These are phyloP conservation scores for Aspergillus indologenus DNA, from an alignment of 495 filamentous ascomycete species.

Conservation along the genomic window DNA sequence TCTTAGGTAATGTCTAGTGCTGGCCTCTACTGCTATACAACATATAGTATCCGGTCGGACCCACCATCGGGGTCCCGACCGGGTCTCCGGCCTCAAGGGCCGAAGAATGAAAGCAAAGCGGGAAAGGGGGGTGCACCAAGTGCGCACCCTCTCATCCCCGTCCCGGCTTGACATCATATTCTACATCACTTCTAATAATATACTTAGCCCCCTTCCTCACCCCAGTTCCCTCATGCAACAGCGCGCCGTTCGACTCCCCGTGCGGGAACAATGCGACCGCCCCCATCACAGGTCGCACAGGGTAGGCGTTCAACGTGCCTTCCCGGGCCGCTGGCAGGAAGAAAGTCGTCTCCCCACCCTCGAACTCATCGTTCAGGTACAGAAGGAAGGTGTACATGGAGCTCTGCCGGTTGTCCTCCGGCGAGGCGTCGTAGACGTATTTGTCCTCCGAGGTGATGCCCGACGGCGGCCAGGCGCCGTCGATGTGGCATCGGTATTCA, in stretches of 20 bases:
- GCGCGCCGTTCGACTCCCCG: slow-evolving; percentile 37
- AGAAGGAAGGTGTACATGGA: slow-evolving; percentile 43
- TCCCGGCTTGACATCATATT: slow-evolving; percentile 39
- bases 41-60: too few relatives aligned
- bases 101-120: too few relatives aligned
- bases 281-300: slow-evolving; percentile 40
- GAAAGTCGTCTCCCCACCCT: slow-evolving; percentile 41
- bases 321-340: slow-evolving; percentile 36
- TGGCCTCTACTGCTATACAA: too few relatives aligned
- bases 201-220: slow-evolving; percentile 40
- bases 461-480: slow-evolving; percentile 40
- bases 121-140: too few relatives aligned
- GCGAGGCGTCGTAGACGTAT: slow-evolving; percentile 39
- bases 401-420: slow-evolving; percentile 33
- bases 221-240: slow-evolving; percentile 40
- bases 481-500: slow-evolving; percentile 40
- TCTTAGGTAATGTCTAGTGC: too few relatives aligned
- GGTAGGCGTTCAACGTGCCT: slow-evolving; percentile 38
- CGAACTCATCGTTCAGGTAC: slow-evolving; percentile 41
- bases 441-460: slow-evolving; percentile 34
- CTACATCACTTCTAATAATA: slow-evolving; percentile 40
- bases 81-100: background rate
- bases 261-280: slow-evolving; percentile 40
- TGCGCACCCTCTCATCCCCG: too few relatives aligned
- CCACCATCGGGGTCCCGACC: background rate